Evolutionary conservation across 805 yeast species (phyloP).

Genomic region (Wickerhamomyces bisporus): DNA sequence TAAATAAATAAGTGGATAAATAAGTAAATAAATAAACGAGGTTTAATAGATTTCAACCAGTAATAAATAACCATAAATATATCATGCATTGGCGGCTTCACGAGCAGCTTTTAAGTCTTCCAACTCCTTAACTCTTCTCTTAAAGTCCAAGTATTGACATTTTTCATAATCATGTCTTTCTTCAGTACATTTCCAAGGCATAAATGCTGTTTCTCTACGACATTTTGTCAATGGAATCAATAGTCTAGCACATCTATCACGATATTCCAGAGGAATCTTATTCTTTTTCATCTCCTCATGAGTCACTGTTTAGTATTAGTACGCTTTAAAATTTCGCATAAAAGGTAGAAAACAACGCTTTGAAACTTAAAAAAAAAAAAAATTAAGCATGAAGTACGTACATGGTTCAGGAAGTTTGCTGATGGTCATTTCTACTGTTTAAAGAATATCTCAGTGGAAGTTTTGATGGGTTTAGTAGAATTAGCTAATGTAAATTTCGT

Average conservation of each 20-base stretch:
- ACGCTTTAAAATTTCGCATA: too few species aligned
- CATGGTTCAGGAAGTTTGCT: conserved; percentile 38
- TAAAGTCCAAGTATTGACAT: conserved; percentile 77
- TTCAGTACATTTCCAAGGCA: conserved; percentile 72
- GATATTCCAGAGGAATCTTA: conserved; percentile 70
- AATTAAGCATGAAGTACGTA: conserved; percentile 31
- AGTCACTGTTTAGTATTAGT: conserved; percentile 41
- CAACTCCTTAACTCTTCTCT: conserved; percentile 73
- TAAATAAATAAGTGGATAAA: conserved; percentile 1
- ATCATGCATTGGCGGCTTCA: not conserved
- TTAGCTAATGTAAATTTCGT: too few species aligned
- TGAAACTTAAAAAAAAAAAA: too few species aligned
- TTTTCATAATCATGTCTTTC: conserved; percentile 83
- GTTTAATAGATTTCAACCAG: not conserved
- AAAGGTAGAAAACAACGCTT: too few species aligned
- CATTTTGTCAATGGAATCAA: conserved; percentile 59
- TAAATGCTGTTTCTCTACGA: conserved; percentile 47
- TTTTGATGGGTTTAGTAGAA: too few species aligned
- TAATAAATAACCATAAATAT: not conserved
- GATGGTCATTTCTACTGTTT: conserved; percentile 23
- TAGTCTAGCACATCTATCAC: conserved; percentile 77
- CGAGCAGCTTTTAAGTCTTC: conserved; percentile 40
- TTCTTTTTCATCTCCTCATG: conserved; percentile 80
- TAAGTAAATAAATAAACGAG: not conserved
- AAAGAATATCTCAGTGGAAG: too few species aligned